phyloP scores from a whole-genome alignment of 2,329 filamentous ascomycete species.

The Paradendryphiella salina region DNA sequence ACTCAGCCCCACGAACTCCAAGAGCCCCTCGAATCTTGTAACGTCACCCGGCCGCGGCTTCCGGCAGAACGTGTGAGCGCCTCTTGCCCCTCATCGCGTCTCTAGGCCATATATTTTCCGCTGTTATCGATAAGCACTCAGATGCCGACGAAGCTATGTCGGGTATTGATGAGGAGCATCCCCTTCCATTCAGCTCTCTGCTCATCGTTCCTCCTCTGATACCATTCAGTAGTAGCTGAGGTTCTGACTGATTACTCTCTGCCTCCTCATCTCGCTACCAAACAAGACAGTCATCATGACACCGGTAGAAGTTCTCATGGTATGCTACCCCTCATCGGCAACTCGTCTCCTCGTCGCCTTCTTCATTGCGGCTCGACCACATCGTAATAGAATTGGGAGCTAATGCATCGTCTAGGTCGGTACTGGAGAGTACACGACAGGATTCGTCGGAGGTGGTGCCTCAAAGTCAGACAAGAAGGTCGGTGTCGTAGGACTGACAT shows the following conservation, averaged over 20 bases:
- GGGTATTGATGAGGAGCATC: constrained; percentile 11
- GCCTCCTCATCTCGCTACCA: background rate
- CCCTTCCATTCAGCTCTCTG: constrained; percentile 11
- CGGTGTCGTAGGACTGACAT: constrained; percentile 84
- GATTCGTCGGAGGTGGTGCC: constrained; percentile 81
- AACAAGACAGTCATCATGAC: constrained; percentile 46
- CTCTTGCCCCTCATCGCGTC: constrained; percentile 35
- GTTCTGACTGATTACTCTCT: constrained; percentile 8
- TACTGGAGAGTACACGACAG: constrained; percentile 95
- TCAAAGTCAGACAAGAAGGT: constrained; percentile 95
- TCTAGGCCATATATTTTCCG: constrained; percentile 33
- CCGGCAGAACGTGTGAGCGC: constrained; percentile 33
- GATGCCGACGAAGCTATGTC: constrained; percentile 27
- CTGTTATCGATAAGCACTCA: constrained; percentile 23
- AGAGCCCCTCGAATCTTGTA: constrained; percentile 1
- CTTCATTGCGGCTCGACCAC: background rate
- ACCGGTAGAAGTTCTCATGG: constrained; percentile 56
- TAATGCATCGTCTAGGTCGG: constrained; percentile 61
- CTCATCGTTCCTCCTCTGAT: constrained; percentile 1
- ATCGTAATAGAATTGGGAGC: constrained; percentile 2
- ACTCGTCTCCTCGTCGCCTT: background rate
- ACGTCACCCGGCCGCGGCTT: constrained; percentile 34
- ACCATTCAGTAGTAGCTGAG: constrained; percentile 5
- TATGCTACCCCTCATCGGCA: constrained; percentile 26
- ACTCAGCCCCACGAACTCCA: constrained; percentile 6